Evolutionary conservation across 345 rosid genomes (phyloP).

Genomic region (Raphanus sativus): DNA sequence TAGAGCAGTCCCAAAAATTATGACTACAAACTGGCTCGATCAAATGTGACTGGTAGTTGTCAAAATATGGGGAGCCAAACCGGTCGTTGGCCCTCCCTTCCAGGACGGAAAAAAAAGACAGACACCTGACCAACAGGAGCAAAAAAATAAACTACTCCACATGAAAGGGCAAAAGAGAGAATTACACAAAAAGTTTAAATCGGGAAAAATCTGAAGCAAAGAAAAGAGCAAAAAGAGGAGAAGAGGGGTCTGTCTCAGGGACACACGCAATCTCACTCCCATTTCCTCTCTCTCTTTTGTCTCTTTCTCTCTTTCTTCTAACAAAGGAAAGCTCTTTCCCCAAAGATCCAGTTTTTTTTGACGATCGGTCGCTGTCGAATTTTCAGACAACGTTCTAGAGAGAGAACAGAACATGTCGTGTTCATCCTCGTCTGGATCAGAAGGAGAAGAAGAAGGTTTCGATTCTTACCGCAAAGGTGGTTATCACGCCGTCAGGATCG

Average conservation of each 20-base stretch:
- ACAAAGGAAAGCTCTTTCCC: conserved; percentile 15
- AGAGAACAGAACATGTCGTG: conserved; percentile 59
- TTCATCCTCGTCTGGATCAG: conserved; percentile 94
- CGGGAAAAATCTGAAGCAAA: conserved; percentile 39
- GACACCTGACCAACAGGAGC: conserved; percentile 29
- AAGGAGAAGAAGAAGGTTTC: conserved; percentile 89
- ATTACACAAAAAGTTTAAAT: conserved; percentile 27
- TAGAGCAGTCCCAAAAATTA: too few relatives aligned
- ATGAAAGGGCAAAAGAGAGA: conserved; percentile 34
- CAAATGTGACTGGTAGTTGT: neutral
- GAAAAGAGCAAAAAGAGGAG: conserved; percentile 43
- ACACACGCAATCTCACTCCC: conserved; percentile 40
- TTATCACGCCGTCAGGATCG: conserved; percentile 92
- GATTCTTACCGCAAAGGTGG: conserved; percentile 97
- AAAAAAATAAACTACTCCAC: neutral
- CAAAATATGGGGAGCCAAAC: neutral
- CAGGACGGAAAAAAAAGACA: neutral
- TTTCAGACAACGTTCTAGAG: neutral
- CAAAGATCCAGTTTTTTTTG: conserved; percentile 33
- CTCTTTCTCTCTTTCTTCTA: conserved; percentile 19
- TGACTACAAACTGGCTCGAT: conserved; percentile 17
- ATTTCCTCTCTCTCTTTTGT: conserved; percentile 22
- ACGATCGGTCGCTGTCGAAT: too few relatives aligned
- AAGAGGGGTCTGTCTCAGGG: conserved; percentile 33
- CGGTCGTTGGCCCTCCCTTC: neutral